A percentile compares a stretch with the other conserved stretches of the same genome.
These are phyloP conservation scores for Pseudohalonectria lignicola DNA, from an alignment of 2,329 filamentous ascomycete species.

Conservation along the genomic window DNA sequence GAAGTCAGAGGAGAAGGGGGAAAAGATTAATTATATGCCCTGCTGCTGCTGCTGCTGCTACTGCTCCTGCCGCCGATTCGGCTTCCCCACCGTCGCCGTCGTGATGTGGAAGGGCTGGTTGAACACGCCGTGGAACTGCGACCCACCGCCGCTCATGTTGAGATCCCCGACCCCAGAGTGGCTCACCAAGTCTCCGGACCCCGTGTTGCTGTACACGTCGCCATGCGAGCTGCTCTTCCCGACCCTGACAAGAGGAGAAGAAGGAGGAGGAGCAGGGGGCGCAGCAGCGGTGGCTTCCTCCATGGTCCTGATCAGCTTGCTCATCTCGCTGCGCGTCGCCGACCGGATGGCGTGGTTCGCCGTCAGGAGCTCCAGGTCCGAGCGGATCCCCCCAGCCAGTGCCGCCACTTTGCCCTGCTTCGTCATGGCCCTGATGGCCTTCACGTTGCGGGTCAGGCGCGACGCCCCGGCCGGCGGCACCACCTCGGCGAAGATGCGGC, in stretches of 20 bases:
- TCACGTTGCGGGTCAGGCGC: not conserved
- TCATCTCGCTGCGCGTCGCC: not conserved
- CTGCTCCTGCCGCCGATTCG: no score
- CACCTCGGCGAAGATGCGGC: not conserved
- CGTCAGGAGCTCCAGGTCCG: not conserved
- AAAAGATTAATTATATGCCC: no score
- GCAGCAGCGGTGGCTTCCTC: no score
- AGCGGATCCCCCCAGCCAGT: not conserved
- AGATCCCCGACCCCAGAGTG: not conserved
- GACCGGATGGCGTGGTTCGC: not conserved
- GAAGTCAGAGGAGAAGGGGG: no score
- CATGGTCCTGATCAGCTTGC: not conserved
- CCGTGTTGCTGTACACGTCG: not conserved
- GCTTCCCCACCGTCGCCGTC: no score
- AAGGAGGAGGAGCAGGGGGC: no score
- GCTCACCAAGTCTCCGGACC: not conserved
- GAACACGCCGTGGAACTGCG: no score
- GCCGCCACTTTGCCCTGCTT: not conserved
- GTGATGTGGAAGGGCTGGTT: no score
- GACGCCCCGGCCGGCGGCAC: not conserved
- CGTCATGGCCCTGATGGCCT: not conserved
- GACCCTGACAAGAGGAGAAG: no score
- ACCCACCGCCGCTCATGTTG: not conserved
- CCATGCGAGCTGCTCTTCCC: not conserved
- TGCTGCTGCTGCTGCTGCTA: no score